Conservation (phyloP, 306 rosid genomes). For the Sindora glabra region DNA sequence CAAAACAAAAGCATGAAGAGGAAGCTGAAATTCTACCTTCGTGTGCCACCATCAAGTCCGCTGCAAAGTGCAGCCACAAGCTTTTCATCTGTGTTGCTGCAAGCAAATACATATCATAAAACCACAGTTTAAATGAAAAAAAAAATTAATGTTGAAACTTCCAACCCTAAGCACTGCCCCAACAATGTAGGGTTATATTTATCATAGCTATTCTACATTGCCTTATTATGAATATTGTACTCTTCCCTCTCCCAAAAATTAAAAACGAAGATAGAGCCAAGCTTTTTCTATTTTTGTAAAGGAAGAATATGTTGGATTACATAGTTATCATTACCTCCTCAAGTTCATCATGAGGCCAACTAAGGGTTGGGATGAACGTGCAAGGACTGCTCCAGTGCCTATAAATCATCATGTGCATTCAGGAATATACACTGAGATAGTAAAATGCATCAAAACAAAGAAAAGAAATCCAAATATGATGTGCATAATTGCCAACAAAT, state of each 20-base stretch:
- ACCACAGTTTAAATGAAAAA: background rate
- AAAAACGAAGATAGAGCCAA: too few species aligned
- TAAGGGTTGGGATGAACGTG: conserved; percentile 96
- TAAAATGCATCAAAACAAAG: conserved; percentile 15
- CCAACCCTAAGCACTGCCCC: background rate
- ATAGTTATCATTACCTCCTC: conserved; percentile 68
- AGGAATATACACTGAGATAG: conserved; percentile 9
- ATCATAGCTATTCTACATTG: background rate
- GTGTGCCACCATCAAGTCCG: conserved; percentile 38
- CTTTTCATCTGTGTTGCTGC: conserved; percentile 87
- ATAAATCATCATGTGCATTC: conserved; percentile 15
- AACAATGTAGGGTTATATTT: background rate
- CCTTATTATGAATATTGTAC: background rate
- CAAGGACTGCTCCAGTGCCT: conserved; percentile 96
- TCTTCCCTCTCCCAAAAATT: background rate
- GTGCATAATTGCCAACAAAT: conserved; percentile 2
- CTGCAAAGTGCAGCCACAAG: conserved; percentile 85
- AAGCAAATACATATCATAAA: conserved; percentile 11
- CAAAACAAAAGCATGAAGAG: background rate
- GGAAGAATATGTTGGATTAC: conserved; percentile 12
- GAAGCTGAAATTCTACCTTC: conserved; percentile 39
- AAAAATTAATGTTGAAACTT: background rate
- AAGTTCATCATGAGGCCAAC: conserved; percentile 96
- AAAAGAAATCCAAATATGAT: conserved; percentile 9
- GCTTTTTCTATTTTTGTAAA: background rate